Percentiles rank a stretch among this genome's conserved stretches.
Conservation (phyloP, 78 protist species). For the Dictyostelium purpureum region DNA sequence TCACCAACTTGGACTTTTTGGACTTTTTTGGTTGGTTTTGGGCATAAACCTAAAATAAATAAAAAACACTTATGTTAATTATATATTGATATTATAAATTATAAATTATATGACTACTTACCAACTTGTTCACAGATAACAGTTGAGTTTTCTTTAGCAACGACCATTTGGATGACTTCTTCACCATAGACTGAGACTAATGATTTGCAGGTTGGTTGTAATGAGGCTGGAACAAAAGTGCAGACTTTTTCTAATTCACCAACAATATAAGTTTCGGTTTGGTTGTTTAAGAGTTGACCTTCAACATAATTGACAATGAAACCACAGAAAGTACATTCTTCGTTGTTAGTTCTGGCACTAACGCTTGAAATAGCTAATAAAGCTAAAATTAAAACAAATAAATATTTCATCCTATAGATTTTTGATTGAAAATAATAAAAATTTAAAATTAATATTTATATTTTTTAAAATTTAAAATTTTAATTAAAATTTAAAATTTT, state of each 20-base stretch:
- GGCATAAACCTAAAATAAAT: not conserved
- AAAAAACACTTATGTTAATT: too few relatives aligned
- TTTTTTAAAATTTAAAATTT: too few relatives aligned
- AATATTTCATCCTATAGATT: constrained; percentile 10
- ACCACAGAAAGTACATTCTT: not conserved
- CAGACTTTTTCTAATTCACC: not conserved
- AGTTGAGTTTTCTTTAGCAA: not conserved
- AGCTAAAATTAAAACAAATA: constrained; percentile 16
- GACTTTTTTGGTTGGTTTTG: not conserved
- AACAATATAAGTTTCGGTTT: not conserved
- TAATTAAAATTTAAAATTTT: too few relatives aligned
- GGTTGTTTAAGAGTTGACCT: not conserved
- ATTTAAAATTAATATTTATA: too few relatives aligned
- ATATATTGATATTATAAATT: too few relatives aligned
- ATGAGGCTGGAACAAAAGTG: not conserved
- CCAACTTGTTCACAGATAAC: not conserved
- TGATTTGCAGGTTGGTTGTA: not conserved
- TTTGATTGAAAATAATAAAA: too few relatives aligned
- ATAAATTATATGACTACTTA: too few relatives aligned
- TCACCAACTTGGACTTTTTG: not conserved
- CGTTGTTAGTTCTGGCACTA: not conserved
- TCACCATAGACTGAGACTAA: not conserved
- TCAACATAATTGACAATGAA: not conserved
- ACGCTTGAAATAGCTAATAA: constrained; percentile 1
- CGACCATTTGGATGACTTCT: not conserved